These are phyloP conservation scores for Paxillus involutus DNA, from an alignment of 768 basidiomycete genomes.

Conservation along the genomic window DNA sequence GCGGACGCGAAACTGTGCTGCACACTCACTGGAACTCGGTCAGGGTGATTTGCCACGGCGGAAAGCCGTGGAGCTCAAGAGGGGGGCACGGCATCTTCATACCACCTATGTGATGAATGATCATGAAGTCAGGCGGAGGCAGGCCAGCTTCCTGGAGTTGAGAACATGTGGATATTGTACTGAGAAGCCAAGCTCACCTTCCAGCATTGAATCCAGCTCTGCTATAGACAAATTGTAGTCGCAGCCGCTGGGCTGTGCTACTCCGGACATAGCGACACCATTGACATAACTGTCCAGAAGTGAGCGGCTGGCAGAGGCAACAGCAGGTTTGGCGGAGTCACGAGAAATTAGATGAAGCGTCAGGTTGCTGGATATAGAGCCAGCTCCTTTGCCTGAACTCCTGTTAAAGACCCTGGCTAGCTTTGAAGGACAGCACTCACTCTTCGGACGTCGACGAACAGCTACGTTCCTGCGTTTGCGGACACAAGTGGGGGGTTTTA, in stretches of 20 bases:
- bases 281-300: conserved; percentile 34
- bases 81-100: conserved; percentile 40
- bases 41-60: conserved; percentile 83
- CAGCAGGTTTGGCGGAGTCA: conserved; percentile 60
- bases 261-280: conserved; percentile 1
- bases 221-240: conserved; percentile 42
- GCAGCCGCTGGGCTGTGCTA: neutral
- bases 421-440: conserved; percentile 16
- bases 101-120: conserved; percentile 60
- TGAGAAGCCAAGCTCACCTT: conserved; percentile 45
- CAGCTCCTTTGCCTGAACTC: conserved; percentile 9
- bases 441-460: conserved; percentile 20
- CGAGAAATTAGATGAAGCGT: conserved; percentile 59
- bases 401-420: conserved; percentile 9
- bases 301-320: conserved; percentile 53
- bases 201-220: conserved; percentile 49
- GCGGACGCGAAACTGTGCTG: neutral
- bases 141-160: conserved; percentile 50
- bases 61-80: conserved; percentile 72
- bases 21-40: conserved; percentile 74
- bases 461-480: conserved; percentile 26
- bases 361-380: conserved; percentile 26
- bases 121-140: conserved; percentile 73
- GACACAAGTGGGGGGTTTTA: conserved; percentile 12
- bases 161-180: conserved; percentile 5